A percentile compares a stretch with the other conserved stretches of the same genome.
Conservation (phyloP, 352 stramenopile species). For the Globisporangium cederbergense region DNA sequence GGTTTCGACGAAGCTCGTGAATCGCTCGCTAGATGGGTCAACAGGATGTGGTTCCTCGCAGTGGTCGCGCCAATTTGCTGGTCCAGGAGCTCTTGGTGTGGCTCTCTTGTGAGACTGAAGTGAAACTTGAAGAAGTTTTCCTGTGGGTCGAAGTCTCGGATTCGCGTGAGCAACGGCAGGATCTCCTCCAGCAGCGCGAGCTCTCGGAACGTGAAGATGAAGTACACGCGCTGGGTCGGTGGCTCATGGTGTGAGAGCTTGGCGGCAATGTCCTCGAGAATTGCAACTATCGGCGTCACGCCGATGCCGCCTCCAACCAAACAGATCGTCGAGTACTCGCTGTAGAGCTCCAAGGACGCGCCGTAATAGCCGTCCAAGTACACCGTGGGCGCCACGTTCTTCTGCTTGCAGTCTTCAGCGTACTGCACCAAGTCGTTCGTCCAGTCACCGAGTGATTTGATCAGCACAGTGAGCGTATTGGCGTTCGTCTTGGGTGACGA, state of each 20-base stretch:
- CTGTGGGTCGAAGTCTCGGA: conserved; percentile 18
- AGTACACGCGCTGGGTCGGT: conserved; percentile 16
- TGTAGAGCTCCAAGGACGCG: conserved; percentile 18
- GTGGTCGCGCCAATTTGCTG: conserved; percentile 1
- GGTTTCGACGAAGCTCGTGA: neutral
- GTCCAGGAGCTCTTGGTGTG: conserved; percentile 1
- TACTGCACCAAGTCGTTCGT: conserved; percentile 15
- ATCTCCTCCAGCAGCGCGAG: conserved; percentile 23
- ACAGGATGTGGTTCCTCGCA: conserved; percentile 4
- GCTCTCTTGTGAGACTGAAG: conserved; percentile 23
- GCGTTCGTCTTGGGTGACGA: conserved; percentile 16
- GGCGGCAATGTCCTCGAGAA: conserved; percentile 23
- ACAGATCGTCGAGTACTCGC: conserved; percentile 19
- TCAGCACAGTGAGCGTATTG: conserved; percentile 14
- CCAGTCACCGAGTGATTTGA: conserved; percentile 23
- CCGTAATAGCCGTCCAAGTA: conserved; percentile 27
- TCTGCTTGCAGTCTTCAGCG: conserved; percentile 13
- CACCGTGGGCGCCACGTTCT: conserved; percentile 9
- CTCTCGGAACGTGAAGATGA: conserved; percentile 26
- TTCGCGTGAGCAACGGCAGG: conserved; percentile 14
- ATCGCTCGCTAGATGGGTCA: neutral
- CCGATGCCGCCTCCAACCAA: conserved; percentile 26
- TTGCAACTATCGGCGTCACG: conserved; percentile 22
- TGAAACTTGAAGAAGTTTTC: conserved; percentile 20
- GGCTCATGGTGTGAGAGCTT: conserved; percentile 3